Evolutionary conservation across 116 monocot species (phyloP).

Genomic region (Papilionanthe hybrid): DNA sequence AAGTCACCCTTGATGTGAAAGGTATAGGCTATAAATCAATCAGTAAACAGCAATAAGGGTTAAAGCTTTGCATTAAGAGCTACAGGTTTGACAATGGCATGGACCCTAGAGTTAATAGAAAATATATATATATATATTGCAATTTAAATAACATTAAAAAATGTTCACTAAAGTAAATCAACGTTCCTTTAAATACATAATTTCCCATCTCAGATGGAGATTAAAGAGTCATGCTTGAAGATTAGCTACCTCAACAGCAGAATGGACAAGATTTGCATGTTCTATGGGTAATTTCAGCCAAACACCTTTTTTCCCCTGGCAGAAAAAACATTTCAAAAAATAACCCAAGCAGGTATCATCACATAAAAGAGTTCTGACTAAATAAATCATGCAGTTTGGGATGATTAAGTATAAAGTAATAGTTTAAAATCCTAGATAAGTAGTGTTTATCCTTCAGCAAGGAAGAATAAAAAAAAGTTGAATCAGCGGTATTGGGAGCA

Average conservation of each 20-base stretch:
- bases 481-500: neutral
- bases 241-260: slow-evolving; percentile 21
- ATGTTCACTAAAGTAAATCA: neutral
- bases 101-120: neutral
- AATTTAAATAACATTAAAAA: neutral
- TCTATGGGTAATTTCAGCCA: slow-evolving; percentile 24
- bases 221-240: neutral
- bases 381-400: neutral
- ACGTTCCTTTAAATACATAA: neutral
- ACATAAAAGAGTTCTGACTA: neutral
- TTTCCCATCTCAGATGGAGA: neutral
- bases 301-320: slow-evolving; percentile 24
- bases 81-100: too few relatives aligned
- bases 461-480: neutral
- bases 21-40: too few relatives aligned
- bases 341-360: neutral
- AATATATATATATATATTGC: neutral
- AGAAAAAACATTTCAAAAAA: neutral
- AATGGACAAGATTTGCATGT: slow-evolving; percentile 23
- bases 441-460: neutral
- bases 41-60: too few relatives aligned
- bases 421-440: neutral
- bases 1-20: too few relatives aligned
- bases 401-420: neutral
- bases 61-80: too few relatives aligned